Conservation (phyloP, 495 filamentous ascomycete species). For the Daldinia vernicosa region DNA sequence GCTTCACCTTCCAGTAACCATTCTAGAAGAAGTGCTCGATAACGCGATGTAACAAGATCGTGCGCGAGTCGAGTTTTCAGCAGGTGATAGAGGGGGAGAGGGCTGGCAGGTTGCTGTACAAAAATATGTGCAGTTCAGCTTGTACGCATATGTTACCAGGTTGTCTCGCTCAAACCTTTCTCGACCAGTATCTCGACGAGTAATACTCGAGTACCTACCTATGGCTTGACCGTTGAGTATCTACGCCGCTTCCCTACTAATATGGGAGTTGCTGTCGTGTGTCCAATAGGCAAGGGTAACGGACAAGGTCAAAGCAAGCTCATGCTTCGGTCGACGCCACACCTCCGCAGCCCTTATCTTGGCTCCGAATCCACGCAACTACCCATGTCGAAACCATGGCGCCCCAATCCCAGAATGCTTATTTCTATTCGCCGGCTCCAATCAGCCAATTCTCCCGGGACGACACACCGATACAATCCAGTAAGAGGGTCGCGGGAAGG, state of each 20-base stretch:
- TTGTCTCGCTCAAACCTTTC: background rate
- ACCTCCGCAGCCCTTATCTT: slow-evolving; percentile 18
- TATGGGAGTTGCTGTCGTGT: slow-evolving; percentile 12
- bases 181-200: background rate
- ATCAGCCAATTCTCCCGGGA: slow-evolving; percentile 21
- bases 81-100: no score
- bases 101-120: background rate
- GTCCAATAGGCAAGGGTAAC: background rate
- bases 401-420: background rate
- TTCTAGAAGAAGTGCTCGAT: slow-evolving; percentile 25
- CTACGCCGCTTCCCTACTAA: background rate
- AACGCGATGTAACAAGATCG: slow-evolving; percentile 31
- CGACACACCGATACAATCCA: background rate
- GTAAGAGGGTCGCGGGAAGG: background rate
- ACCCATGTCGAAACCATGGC: slow-evolving; percentile 12
- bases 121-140: background rate
- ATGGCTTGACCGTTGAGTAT: background rate
- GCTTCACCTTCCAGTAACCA: slow-evolving; percentile 9
- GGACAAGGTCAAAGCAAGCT: slow-evolving; percentile 1
- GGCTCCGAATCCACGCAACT: background rate
- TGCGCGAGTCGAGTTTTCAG: slow-evolving; percentile 1
- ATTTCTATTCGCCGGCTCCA: slow-evolving; percentile 23
- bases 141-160: background rate
- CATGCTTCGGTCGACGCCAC: slow-evolving; percentile 11
- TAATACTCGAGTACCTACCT: no score